phyloP scores from a whole-genome alignment of 148 eudicot genomes.

The Bassia scoparia region DNA sequence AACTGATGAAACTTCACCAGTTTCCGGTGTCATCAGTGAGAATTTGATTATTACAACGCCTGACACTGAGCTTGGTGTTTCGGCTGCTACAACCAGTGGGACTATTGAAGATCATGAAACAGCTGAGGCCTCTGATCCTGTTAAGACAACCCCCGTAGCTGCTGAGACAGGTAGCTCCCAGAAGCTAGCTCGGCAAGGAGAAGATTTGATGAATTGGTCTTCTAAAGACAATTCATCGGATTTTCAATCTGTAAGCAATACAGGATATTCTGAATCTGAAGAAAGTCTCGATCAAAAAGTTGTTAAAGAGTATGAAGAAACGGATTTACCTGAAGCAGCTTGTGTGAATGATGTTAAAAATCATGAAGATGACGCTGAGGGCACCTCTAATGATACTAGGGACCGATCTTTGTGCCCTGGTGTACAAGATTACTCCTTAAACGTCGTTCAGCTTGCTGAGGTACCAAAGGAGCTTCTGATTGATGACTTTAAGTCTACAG shows the following conservation, averaged over 20 bases:
- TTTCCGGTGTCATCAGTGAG: conserved; percentile 17
- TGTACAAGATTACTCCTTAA: conserved; percentile 31
- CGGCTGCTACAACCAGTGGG: conserved; percentile 25
- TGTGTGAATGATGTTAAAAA: conserved; percentile 12
- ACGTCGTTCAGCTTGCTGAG: conserved; percentile 52
- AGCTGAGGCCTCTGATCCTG: conserved; percentile 23
- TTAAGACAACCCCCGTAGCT: conserved; percentile 13
- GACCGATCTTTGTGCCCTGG: conserved; percentile 24
- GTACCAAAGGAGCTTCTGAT: conserved; percentile 47
- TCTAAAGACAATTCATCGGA: conserved; percentile 16
- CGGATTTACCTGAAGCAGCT: conserved; percentile 5
- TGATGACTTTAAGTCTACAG: conserved; percentile 51
- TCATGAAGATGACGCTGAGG: conserved; percentile 13
- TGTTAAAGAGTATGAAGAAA: conserved; percentile 15
- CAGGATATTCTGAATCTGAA: conserved; percentile 18
- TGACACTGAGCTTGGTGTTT: conserved; percentile 27
- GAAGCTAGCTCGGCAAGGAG: conserved; percentile 14
- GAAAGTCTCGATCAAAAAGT: conserved; percentile 16
- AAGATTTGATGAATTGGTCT: conserved; percentile 19
- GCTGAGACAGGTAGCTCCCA: conserved; percentile 22
- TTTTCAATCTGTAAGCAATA: conserved; percentile 10
- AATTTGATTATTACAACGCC: conserved; percentile 14
- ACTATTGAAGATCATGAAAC: conserved; percentile 27
- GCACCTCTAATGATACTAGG: conserved; percentile 15
- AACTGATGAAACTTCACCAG: conserved; percentile 26